Percentiles rank a stretch among this genome's conserved stretches.
These are phyloP conservation scores for Penicillium chermesinum DNA, from an alignment of 495 filamentous ascomycete species.

Conservation along the genomic window DNA sequence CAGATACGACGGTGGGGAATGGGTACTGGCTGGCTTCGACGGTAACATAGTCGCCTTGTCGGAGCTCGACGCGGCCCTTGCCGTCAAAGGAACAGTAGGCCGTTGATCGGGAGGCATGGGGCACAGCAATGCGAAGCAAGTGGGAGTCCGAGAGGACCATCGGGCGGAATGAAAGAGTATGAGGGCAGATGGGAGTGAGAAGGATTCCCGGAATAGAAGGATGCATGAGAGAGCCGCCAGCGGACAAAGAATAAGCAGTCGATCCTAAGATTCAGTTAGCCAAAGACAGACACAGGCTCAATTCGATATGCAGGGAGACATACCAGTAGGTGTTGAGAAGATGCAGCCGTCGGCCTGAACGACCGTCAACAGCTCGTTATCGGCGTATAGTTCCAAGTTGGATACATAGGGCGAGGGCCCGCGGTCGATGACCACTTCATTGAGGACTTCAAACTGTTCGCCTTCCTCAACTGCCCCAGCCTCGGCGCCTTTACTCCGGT, in stretches of 20 bases:
- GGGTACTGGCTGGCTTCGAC: conserved; percentile 92
- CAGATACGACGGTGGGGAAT: conserved; percentile 84
- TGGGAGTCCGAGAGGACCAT: conserved; percentile 98
- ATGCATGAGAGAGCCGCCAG: conserved; percentile 91
- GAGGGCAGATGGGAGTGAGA: conserved; percentile 94
- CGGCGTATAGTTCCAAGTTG: conserved; percentile 90
- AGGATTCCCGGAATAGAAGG: conserved; percentile 97
- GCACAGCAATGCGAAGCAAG: conserved; percentile 81
- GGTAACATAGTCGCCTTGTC: conserved; percentile 88
- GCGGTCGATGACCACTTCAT: conserved; percentile 95
- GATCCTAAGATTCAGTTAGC: conserved; percentile 47
- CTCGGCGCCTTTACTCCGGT: conserved; percentile 41
- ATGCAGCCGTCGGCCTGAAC: conserved; percentile 96
- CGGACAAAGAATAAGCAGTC: conserved; percentile 93
- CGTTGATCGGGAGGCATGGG: conserved; percentile 75
- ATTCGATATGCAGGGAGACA: conserved; percentile 5
- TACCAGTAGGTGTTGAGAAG: conserved; percentile 89
- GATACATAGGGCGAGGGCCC: conserved; percentile 95
- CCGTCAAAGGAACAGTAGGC: conserved; percentile 97
- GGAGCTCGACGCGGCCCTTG: conserved; percentile 87
- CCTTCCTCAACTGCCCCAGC: conserved; percentile 57
- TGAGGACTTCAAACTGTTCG: conserved; percentile 92
- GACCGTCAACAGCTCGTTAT: conserved; percentile 87
- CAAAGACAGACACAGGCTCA: background rate
- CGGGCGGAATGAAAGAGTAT: conserved; percentile 92